phyloP scores from a whole-genome alignment of 305 asterid species.

The Fraxinus albicans region DNA sequence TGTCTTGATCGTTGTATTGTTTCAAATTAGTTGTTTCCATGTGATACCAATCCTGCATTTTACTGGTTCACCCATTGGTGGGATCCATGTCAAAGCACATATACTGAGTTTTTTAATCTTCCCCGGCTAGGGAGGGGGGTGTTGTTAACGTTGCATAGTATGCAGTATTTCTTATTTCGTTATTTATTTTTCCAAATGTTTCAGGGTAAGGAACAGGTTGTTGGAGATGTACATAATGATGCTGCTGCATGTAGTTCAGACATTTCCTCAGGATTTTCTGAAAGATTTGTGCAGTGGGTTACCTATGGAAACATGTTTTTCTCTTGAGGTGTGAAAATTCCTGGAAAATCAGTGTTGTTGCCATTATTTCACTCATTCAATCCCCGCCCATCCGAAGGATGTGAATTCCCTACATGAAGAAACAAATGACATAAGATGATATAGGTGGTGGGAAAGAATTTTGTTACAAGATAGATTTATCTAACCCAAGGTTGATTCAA shows the following conservation, averaged over 20 bases:
- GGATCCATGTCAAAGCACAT: not conserved
- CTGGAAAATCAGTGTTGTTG: constrained; percentile 5
- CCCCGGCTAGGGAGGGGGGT: not conserved
- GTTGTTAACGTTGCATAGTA: not conserved
- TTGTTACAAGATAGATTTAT: constrained; percentile 36
- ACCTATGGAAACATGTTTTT: constrained; percentile 45
- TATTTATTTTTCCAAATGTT: not conserved
- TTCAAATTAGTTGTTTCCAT: not conserved
- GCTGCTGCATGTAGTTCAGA: constrained; percentile 27
- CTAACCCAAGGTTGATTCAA: constrained; percentile 18
- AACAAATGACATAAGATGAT: constrained; percentile 22
- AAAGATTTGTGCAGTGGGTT: constrained; percentile 72
- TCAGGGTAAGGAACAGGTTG: constrained; percentile 49
- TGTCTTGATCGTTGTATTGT: not conserved
- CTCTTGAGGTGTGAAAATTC: constrained; percentile 34
- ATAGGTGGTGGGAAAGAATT: constrained; percentile 22
- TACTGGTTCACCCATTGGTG: not conserved
- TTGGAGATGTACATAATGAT: constrained; percentile 23
- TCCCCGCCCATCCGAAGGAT: constrained; percentile 58
- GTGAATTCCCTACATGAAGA: constrained; percentile 28
- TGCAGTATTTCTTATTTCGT: not conserved
- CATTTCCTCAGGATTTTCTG: constrained; percentile 41
- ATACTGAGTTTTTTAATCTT: not conserved
- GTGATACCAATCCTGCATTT: not conserved
- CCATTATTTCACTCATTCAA: constrained; percentile 21